These are phyloP conservation scores for Ilyonectria robusta DNA, from an alignment of 2,329 filamentous ascomycete genomes.

Conservation along the genomic window DNA sequence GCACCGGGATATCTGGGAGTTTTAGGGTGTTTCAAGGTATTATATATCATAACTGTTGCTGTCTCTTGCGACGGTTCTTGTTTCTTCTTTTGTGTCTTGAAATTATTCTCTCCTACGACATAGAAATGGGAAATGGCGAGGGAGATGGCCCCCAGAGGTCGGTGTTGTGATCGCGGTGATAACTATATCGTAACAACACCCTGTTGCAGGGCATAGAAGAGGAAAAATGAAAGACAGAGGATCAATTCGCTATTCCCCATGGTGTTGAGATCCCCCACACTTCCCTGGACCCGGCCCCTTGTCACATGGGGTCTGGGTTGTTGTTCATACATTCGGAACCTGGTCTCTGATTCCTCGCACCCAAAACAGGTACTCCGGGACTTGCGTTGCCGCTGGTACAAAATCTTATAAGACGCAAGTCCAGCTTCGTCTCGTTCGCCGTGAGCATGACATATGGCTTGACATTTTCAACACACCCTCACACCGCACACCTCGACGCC, in stretches of 20 bases:
- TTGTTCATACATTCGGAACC: constrained; percentile 20
- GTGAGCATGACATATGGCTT: constrained; percentile 12
- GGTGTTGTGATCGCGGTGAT: background rate
- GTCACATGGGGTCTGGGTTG: background rate
- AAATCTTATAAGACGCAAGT: constrained; percentile 42
- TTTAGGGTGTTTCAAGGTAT: constrained; percentile 29
- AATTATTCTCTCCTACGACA: constrained; percentile 2
- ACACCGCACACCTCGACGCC: constrained; percentile 83
- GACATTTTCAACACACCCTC: constrained; percentile 69
- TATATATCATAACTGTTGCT: constrained; percentile 22
- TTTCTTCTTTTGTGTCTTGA: background rate
- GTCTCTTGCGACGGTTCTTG: constrained; percentile 16
- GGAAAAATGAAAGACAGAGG: constrained; percentile 3
- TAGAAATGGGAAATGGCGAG: background rate
- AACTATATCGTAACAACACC: constrained; percentile 1
- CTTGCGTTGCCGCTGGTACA: constrained; percentile 37
- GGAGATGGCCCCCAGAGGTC: background rate
- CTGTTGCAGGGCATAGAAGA: background rate
- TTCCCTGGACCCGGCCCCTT: background rate
- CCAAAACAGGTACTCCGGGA: constrained; percentile 17
- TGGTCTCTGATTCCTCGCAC: background rate
- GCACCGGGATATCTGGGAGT: constrained; percentile 28
- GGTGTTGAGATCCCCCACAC: background rate
- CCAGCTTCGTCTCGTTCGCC: constrained; percentile 43
- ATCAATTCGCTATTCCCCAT: background rate